Conservation (phyloP, 805 yeast genomes). For the Saccharomyces mikatae region DNA sequence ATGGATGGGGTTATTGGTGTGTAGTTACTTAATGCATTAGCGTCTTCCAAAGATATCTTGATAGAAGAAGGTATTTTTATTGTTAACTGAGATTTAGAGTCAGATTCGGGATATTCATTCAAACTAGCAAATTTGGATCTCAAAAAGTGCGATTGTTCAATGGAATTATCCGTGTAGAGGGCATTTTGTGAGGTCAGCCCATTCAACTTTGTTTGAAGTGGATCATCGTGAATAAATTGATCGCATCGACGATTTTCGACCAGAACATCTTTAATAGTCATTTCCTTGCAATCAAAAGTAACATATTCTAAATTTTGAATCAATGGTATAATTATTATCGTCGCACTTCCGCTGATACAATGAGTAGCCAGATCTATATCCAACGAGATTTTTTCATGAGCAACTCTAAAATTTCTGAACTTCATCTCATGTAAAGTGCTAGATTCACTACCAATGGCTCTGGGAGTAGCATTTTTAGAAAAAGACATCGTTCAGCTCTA, state of each 20-base stretch:
- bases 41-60: slow-evolving; percentile 51
- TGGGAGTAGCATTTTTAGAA: slow-evolving; percentile 23
- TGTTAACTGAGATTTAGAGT: slow-evolving; percentile 24
- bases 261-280: slow-evolving; percentile 52
- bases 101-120: slow-evolving; percentile 24
- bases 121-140: slow-evolving; percentile 27
- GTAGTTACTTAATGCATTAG: slow-evolving; percentile 30
- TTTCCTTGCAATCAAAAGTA: slow-evolving; percentile 73
- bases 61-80: slow-evolving; percentile 33
- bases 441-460: slow-evolving; percentile 11
- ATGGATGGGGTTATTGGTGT: slow-evolving; percentile 38
- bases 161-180: slow-evolving; percentile 18
- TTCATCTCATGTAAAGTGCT: slow-evolving; percentile 6
- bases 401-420: slow-evolving; percentile 46
- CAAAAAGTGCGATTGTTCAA: slow-evolving; percentile 30
- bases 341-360: slow-evolving; percentile 64
- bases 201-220: slow-evolving; percentile 8
- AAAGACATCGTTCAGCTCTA: slow-evolving; percentile 16
- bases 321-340: slow-evolving; percentile 71
- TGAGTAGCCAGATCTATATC: slow-evolving; percentile 70
- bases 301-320: slow-evolving; percentile 47
- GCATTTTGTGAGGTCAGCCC: slow-evolving; percentile 6
- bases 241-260: slow-evolving; percentile 50
- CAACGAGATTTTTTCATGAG: slow-evolving; percentile 74
- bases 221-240: slow-evolving; percentile 28